A percentile compares a stretch with the other conserved stretches of the same genome.
Evolutionary conservation across 2,329 filamentous ascomycete genomes (phyloP).

Genomic region (Claviceps sp.): DNA sequence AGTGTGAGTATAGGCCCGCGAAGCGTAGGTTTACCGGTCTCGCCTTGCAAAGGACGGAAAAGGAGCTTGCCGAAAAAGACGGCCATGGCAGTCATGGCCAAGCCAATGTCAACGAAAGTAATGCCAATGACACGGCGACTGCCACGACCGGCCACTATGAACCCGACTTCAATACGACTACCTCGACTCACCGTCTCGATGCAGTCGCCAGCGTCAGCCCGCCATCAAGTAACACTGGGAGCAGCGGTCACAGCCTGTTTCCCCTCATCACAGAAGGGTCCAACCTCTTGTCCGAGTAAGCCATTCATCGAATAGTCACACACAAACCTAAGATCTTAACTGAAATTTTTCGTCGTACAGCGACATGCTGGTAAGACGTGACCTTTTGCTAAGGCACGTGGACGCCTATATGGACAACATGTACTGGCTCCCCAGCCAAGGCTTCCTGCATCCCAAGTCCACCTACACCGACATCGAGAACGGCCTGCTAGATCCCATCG

Average conservation of each 20-base stretch:
- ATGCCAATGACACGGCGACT: background rate
- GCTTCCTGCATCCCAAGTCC: conserved; percentile 23
- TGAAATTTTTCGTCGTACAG: conserved; percentile 8
- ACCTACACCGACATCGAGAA: conserved; percentile 24
- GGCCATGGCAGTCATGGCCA: background rate
- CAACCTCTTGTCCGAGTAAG: conserved; percentile 18
- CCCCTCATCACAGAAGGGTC: conserved; percentile 13
- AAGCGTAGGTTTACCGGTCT: conserved; percentile 25
- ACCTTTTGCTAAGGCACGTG: conserved; percentile 23
- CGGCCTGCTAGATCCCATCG: conserved; percentile 20
- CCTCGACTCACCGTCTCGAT: conserved; percentile 6
- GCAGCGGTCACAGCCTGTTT: conserved; percentile 7
- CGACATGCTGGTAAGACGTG: conserved; percentile 20
- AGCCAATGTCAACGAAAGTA: background rate
- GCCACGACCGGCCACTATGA: background rate
- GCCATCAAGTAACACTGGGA: conserved; percentile 5
- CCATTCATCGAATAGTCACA: background rate
- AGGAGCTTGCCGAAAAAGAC: background rate
- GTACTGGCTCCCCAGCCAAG: conserved; percentile 25
- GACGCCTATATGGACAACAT: conserved; percentile 26
- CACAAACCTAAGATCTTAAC: background rate
- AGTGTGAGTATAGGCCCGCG: conserved; percentile 26
- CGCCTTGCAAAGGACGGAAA: conserved; percentile 11
- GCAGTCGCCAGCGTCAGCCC: conserved; percentile 11
- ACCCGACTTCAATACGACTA: conserved; percentile 2